Conservation (phyloP, 2,329 filamentous ascomycete species). For the Alternaria solani region DNA sequence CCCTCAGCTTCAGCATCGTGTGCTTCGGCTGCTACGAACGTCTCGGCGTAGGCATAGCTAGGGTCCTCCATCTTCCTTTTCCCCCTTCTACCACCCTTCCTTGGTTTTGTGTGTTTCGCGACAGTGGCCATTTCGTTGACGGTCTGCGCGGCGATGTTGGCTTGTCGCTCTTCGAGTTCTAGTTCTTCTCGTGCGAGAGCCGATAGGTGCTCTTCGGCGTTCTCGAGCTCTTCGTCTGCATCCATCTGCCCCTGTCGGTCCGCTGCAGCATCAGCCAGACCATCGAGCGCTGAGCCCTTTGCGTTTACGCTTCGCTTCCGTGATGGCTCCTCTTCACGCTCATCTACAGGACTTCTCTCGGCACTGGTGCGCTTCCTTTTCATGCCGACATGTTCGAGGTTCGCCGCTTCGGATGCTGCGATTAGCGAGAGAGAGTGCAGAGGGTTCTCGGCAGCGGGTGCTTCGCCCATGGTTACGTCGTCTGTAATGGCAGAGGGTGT, state of each 20-base stretch:
- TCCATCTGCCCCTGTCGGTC: constrained; percentile 41
- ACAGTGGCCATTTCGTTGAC: constrained; percentile 47
- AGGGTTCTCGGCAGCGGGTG: constrained; percentile 31
- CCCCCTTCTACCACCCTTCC: constrained; percentile 55
- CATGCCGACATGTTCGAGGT: constrained; percentile 41
- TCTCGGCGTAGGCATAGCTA: constrained; percentile 42
- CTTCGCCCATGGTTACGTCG: constrained; percentile 26
- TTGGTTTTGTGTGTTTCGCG: constrained; percentile 47
- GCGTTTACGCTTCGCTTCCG: constrained; percentile 47
- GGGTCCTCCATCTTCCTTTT: constrained; percentile 60
- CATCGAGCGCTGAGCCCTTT: constrained; percentile 36
- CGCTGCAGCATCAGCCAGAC: constrained; percentile 40
- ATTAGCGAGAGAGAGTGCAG: constrained; percentile 44
- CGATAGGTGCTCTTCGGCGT: constrained; percentile 48
- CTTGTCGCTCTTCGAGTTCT: constrained; percentile 47
- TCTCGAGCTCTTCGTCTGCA: constrained; percentile 63
- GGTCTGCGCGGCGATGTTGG: constrained; percentile 43
- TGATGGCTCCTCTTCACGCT: constrained; percentile 47
- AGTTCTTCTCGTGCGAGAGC: constrained; percentile 42
- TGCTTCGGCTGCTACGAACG: constrained; percentile 69
- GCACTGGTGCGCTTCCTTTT: constrained; percentile 58
- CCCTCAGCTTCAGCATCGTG: constrained; percentile 61
- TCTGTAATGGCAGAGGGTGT: constrained; percentile 34
- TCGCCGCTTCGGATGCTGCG: constrained; percentile 44
- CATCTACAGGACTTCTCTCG: constrained; percentile 50